A percentile compares a stretch with the other conserved stretches of the same genome.
These are phyloP conservation scores for Trichoderma sp. DNA, from an alignment of 2,329 filamentous ascomycete genomes.

Conservation along the genomic window DNA sequence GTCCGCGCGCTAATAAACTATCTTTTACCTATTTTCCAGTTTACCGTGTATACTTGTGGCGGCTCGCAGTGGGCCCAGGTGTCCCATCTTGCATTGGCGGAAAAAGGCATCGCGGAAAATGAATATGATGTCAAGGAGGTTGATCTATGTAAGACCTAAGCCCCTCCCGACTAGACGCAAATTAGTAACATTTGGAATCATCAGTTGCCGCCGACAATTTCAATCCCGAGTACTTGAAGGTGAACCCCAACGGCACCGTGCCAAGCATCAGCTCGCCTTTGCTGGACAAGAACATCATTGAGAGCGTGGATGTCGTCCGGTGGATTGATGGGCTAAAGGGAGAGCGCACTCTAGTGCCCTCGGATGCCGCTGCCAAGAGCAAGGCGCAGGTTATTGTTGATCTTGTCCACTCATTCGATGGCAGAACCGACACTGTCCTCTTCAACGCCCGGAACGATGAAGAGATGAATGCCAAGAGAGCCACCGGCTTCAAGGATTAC, in stretches of 20 bases:
- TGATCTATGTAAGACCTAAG: slow-evolving; percentile 19
- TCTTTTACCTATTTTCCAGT: slow-evolving; percentile 11
- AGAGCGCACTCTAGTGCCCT: slow-evolving; percentile 21
- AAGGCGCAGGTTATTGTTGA: slow-evolving; percentile 29
- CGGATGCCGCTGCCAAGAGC: slow-evolving; percentile 11
- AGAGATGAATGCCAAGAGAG: neutral
- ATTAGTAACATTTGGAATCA: neutral
- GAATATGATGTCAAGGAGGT: slow-evolving; percentile 31
- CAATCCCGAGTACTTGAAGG: slow-evolving; percentile 30
- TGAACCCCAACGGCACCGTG: slow-evolving; percentile 33
- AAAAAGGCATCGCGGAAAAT: slow-evolving; percentile 30
- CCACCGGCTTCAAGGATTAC: slow-evolving; percentile 20
- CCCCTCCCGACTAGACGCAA: neutral
- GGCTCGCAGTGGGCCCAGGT: slow-evolving; percentile 33
- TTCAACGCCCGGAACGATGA: slow-evolving; percentile 27
- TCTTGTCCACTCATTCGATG: slow-evolving; percentile 30
- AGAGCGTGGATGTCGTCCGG: slow-evolving; percentile 31
- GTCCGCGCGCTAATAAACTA: neutral
- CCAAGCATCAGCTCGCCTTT: slow-evolving; percentile 30
- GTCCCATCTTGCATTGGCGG: slow-evolving; percentile 31
- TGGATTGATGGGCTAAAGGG: slow-evolving; percentile 27
- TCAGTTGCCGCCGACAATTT: slow-evolving; percentile 30
- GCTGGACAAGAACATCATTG: slow-evolving; percentile 27
- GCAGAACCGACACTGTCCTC: slow-evolving; percentile 31
- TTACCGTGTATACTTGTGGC: slow-evolving; percentile 31